Evolutionary conservation across 306 rosid genomes (phyloP), one percentile per base, ranked within the genome.

Genomic region (Inga leiocalycina): DNA sequence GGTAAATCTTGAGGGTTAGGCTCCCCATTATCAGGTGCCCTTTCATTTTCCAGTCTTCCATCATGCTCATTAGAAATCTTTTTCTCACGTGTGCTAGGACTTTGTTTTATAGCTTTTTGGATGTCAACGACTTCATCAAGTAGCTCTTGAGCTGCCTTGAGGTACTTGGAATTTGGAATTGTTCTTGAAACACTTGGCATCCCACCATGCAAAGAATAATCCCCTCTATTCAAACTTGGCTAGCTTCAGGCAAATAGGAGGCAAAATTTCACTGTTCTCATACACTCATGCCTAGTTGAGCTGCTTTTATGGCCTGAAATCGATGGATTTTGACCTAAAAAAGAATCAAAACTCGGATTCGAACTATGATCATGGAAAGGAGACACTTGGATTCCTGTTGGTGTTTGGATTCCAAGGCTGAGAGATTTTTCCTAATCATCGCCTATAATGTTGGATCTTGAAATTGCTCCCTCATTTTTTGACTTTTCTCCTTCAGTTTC

Each of bases 51-150:
- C 48, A 85, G 83, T 68, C 83, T 88, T 22, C 74, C 87, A 76
- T 90, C 93, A 24, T 80, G 87, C 71, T 85, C 89, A 80, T 85
- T 87, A 30, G 77, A 76, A 43, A 78, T 82, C 68, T 44, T 71
- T n/a, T 82, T 85, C 69, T 87, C 93, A 34, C 71, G 84, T 48
- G 89, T 44, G 79, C 84, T 74, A 59, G 80, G 85, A 43, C 83
- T 87, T 77, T 59, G 87, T 82, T 90, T 91, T 39, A 88, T 70
- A 56, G 96, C 92, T 77, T 86, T 89, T 43, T 84, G 87, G 71
- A 93, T 91, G 81, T 90, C 91, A 82, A 89, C 97, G 68, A 88
- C 93, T 87, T 93, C 98, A 85, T 90, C 96, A 35, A 93, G 98
- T 78, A 91, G 84, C 79, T 89, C 91, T 32, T 91, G 98, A 24